A percentile compares a stretch with the other conserved stretches of the same genome.
These are phyloP conservation scores for Neofusicoccum kwambonambiense DNA, from an alignment of 2,329 filamentous ascomycete species.

Conservation along the genomic window DNA sequence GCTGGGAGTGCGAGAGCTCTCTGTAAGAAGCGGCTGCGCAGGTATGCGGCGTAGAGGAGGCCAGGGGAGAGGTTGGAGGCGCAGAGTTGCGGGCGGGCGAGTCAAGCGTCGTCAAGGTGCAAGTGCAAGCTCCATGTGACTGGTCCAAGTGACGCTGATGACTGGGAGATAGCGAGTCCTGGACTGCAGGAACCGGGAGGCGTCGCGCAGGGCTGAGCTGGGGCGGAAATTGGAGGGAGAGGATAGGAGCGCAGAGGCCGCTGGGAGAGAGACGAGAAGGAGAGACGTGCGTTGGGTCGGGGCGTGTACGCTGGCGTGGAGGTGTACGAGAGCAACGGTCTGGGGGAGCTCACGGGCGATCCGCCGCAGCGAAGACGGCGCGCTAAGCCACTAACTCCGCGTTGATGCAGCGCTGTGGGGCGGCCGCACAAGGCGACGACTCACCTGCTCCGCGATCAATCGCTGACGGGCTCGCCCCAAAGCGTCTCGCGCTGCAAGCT, in stretches of 20 bases:
- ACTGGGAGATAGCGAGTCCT: background rate
- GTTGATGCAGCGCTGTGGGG: slow-evolving; percentile 3
- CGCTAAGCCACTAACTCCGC: slow-evolving; percentile 12
- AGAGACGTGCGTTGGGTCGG: slow-evolving; percentile 13
- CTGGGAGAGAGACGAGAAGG: slow-evolving; percentile 4
- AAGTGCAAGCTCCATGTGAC: slow-evolving; percentile 19
- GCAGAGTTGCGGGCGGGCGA: background rate
- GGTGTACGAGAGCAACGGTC: slow-evolving; percentile 15
- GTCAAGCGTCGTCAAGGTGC: slow-evolving; percentile 12
- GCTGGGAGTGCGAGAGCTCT: background rate
- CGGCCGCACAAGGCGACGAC: slow-evolving; percentile 8
- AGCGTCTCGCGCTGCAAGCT: background rate
- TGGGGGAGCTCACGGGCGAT: slow-evolving; percentile 14
- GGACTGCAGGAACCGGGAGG: background rate
- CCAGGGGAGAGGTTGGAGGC: background rate
- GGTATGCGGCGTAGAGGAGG: slow-evolving; percentile 13
- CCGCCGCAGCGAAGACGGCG: slow-evolving; percentile 2
- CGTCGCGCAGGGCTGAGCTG: background rate
- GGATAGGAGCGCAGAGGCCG: background rate
- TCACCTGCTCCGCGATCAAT: background rate
- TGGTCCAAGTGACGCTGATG: slow-evolving; percentile 17
- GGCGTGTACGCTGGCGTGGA: slow-evolving; percentile 8
- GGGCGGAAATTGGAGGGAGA: slow-evolving; percentile 4
- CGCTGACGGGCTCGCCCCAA: no score
- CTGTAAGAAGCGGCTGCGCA: background rate